Base-by-base conservation (phyloP, 768 basidiomycete genomes). In the Collybiopsis confluens region DNA sequence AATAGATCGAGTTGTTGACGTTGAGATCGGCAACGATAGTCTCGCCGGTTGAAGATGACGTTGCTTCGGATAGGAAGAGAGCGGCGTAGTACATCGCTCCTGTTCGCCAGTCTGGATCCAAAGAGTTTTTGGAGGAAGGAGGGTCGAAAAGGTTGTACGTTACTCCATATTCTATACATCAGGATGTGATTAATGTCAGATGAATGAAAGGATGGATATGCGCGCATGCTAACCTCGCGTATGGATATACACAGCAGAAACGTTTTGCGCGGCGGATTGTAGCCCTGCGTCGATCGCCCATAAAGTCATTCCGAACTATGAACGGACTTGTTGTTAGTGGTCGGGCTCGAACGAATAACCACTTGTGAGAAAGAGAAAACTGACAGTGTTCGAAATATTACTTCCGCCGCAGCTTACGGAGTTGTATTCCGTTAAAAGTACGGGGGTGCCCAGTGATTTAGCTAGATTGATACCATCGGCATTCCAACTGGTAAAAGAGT, bases 111-210 rank as follows among this genome's bases (percentile, higher is more conserved):
- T 59, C 61, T 5, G 63, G 49, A 23, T 21, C 24, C n/a, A 27
- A 23, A 23, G 65, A 64, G 2, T 51, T 62, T 2, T 61, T 56
- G 5, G 61, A 58, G 1, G 65, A 61, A 2, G 70, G 70, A 7
- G 70, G 70, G 46, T 73, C 72, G 59, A 72, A 72, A 3, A 73
- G 68, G 56, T 72, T 73, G 61, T 73, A 72, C 23, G 60, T 55
- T 54, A 72, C 61, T 13, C 62, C 64, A 43, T 60, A 64, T 59
- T 70, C 70, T 33, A 33, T n/a, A n/a, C n/a, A n/a, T n/a, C n/a
- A 33, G 30, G 30, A 6, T 6, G 5, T 13, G 30, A 13, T 33
- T 13, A 33, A 33, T 33, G 30, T 6, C 5, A 33, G 13, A 13
- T 5, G 30, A 5, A 6, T 13, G 6, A 13, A 6, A 33, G 30